Conservation (phyloP, 768 basidiomycete species). For the Mycena rebaudengoi region DNA sequence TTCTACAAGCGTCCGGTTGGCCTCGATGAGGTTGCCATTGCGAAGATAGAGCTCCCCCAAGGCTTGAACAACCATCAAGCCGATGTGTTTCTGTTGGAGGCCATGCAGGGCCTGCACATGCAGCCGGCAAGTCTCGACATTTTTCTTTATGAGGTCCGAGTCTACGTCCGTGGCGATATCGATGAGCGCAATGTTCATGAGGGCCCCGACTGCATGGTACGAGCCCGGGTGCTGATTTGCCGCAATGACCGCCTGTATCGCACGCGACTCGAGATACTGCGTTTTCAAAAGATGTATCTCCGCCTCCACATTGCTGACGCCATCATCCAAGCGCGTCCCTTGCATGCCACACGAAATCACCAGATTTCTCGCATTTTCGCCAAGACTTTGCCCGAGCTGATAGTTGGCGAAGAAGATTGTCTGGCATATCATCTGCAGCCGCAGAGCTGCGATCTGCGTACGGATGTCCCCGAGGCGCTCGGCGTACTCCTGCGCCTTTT, state of each 20-base stretch:
- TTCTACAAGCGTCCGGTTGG: not conserved
- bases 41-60: too few species aligned
- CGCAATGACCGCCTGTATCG: not conserved
- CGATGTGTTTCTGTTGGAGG: too few species aligned
- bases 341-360: not conserved
- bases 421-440: too few species aligned
- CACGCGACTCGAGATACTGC: constrained; percentile 1
- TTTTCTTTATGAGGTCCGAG: too few species aligned
- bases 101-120: not conserved
- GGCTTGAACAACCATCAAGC: constrained; percentile 2
- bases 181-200: not conserved
- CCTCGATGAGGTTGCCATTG: not conserved
- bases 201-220: not conserved
- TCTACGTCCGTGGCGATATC: not conserved
- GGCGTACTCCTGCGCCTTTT: not conserved
- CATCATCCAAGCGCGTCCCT: not conserved
- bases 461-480: not conserved
- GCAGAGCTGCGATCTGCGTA: too few species aligned
- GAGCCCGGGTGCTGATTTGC: not conserved
- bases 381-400: not conserved
- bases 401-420: too few species aligned
- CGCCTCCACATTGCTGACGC: not conserved
- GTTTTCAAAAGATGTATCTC: constrained; percentile 12
- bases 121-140: not conserved
- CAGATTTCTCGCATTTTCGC: not conserved